phyloP scores from a whole-genome alignment of 352 stramenopile species.

The Phytophthora fragariaefolia region DNA sequence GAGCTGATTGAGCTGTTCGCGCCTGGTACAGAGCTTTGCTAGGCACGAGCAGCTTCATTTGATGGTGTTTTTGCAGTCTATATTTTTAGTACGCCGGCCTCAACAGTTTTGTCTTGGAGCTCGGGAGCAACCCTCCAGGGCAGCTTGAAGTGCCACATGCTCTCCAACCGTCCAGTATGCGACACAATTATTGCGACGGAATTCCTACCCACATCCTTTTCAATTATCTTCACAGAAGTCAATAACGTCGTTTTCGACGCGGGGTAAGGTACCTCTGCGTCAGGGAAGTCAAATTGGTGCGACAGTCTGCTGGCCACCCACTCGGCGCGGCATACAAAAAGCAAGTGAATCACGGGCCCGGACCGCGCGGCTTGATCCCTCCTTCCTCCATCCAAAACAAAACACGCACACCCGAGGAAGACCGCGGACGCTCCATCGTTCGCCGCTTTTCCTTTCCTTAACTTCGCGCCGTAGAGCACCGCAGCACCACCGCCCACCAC shows the following conservation, averaged over 20 bases:
- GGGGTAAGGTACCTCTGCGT: background rate
- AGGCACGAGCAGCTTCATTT: too few species aligned
- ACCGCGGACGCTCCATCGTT: constrained; percentile 38
- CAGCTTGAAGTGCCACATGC: too few species aligned
- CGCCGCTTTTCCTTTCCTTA: constrained; percentile 27
- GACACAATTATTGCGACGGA: background rate
- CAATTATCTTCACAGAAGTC: constrained; percentile 10
- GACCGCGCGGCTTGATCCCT: constrained; percentile 16
- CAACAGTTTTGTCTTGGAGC: too few species aligned
- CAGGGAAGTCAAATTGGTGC: constrained; percentile 9
- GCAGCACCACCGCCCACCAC: constrained; percentile 13
- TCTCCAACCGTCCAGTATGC: too few species aligned
- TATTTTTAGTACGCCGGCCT: too few species aligned
- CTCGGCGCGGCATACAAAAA: constrained; percentile 70
- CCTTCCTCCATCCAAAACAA: constrained; percentile 42
- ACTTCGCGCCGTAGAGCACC: constrained; percentile 30
- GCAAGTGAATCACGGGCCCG: constrained; percentile 49
- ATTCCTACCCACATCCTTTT: background rate
- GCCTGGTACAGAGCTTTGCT: too few species aligned
- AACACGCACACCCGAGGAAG: constrained; percentile 48
- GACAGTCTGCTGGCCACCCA: constrained; percentile 60
- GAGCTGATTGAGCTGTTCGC: too few species aligned
- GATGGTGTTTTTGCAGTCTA: too few species aligned
- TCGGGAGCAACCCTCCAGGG: too few species aligned
- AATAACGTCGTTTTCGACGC: background rate